These are phyloP conservation scores for Boeremia exigua DNA, from an alignment of 2,329 filamentous ascomycete genomes.

Conservation along the genomic window DNA sequence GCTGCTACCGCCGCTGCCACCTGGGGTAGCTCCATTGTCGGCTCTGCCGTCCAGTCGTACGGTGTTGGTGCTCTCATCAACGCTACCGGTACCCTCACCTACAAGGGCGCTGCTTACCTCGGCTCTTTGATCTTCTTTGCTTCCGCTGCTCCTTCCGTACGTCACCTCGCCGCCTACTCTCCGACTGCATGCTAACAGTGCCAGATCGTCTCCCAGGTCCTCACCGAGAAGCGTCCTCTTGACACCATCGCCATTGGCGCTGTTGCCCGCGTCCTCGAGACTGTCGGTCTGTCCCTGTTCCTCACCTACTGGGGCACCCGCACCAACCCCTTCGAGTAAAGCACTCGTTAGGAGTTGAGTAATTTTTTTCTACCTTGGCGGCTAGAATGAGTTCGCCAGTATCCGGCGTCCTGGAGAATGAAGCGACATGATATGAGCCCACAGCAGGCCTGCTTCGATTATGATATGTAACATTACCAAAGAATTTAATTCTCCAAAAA, in stretches of 20 bases:
- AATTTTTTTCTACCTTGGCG: constrained; percentile 30
- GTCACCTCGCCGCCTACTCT: constrained; percentile 44
- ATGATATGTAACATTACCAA: constrained; percentile 41
- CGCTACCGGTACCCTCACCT: constrained; percentile 90
- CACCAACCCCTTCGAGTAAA: constrained; percentile 87
- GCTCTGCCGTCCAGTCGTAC: constrained; percentile 87
- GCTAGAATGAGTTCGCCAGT: constrained; percentile 35
- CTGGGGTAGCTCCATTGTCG: constrained; percentile 88
- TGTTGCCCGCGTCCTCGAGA: constrained; percentile 87
- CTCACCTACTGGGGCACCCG: constrained; percentile 97
- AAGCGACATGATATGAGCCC: constrained; percentile 32
- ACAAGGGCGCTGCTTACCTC: constrained; percentile 96
- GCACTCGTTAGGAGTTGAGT: constrained; percentile 22
- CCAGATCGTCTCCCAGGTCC: constrained; percentile 83
- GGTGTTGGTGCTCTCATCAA: constrained; percentile 86
- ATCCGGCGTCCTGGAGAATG: constrained; percentile 26
- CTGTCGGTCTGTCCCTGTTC: constrained; percentile 88
- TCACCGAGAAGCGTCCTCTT: constrained; percentile 89
- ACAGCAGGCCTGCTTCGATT: constrained; percentile 23
- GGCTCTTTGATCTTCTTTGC: constrained; percentile 91
- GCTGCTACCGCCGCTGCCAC: constrained; percentile 84
- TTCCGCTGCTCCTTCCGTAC: constrained; percentile 83
- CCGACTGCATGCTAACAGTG: constrained; percentile 25
- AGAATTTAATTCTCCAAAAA: constrained; percentile 21
- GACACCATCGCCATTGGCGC: constrained; percentile 89